Evolutionary conservation across 1,139 yeast species (phyloP).

Genomic region (Geotrichum phurueaensis): DNA sequence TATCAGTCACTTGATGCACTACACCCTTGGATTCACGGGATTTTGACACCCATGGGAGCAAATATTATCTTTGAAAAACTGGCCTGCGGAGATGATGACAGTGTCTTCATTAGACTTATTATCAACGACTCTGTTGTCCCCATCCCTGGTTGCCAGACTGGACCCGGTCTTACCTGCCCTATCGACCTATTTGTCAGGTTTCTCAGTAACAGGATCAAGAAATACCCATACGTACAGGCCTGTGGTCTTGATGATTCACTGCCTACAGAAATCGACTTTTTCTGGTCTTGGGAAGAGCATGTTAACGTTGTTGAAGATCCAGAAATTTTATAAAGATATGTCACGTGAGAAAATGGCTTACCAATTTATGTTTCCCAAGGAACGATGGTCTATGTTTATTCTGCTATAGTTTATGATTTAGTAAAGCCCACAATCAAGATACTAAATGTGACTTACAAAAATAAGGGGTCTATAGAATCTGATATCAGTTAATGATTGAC

Average conservation of each 20-base stretch:
- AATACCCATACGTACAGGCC: slow-evolving; percentile 1
- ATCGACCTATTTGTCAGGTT: slow-evolving; percentile 18
- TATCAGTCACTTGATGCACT: not conserved
- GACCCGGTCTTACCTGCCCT: slow-evolving; percentile 42
- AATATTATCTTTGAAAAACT: slow-evolving; percentile 47
- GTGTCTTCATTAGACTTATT: slow-evolving; percentile 42
- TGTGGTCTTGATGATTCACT: slow-evolving; percentile 6
- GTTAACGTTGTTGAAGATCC: slow-evolving; percentile 5
- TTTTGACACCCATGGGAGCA: slow-evolving; percentile 53
- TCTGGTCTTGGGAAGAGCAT: slow-evolving; percentile 19
- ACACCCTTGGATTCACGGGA: slow-evolving; percentile 44
- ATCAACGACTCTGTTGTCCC: slow-evolving; percentile 57
- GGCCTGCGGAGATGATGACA: slow-evolving; percentile 33
- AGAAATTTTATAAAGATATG: slow-evolving; percentile 1
- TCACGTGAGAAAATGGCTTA: no score
- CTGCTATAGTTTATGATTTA: no score
- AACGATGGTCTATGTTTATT: no score
- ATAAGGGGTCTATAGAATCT: no score
- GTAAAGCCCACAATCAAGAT: no score
- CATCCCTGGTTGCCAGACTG: slow-evolving; percentile 41
- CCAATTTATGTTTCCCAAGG: no score
- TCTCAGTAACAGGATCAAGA: not conserved
- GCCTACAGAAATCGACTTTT: slow-evolving; percentile 20
- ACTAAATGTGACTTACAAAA: no score
- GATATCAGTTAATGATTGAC: no score